phyloP scores from a whole-genome alignment of 495 filamentous ascomycete genomes.

The Aspergillus cavernicola region DNA sequence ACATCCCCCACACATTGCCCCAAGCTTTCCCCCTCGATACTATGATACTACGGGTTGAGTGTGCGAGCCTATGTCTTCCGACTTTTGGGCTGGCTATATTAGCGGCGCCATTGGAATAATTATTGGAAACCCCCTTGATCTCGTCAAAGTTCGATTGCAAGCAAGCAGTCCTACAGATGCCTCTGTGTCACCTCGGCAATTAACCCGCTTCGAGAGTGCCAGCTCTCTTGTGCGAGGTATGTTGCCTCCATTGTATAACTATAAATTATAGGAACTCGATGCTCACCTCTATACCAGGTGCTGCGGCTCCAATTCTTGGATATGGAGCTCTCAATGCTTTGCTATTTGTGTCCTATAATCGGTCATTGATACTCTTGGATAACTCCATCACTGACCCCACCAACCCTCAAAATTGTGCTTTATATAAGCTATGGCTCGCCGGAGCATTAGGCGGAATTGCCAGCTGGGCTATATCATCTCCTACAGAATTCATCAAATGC shows the following conservation, averaged over 20 bases:
- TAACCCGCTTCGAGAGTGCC: slow-evolving; percentile 40
- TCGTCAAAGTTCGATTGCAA: slow-evolving; percentile 81
- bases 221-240: slow-evolving; percentile 48
- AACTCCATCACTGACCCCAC: slow-evolving; percentile 38
- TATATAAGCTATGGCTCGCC: slow-evolving; percentile 63
- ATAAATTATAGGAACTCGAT: background rate
- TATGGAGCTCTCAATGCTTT: slow-evolving; percentile 88
- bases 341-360: slow-evolving; percentile 83
- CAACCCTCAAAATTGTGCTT: slow-evolving; percentile 28
- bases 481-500: slow-evolving; percentile 86
- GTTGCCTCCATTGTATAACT: background rate
- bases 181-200: slow-evolving; percentile 21
- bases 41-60: background rate
- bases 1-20: slow-evolving; percentile 2
- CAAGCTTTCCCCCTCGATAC: background rate
- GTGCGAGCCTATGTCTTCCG: slow-evolving; percentile 60
- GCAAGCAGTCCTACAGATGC: slow-evolving; percentile 41
- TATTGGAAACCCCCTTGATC: slow-evolving; percentile 82
- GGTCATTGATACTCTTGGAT: slow-evolving; percentile 57
- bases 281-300: slow-evolving; percentile 42
- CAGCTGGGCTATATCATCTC: slow-evolving; percentile 75
- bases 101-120: slow-evolving; percentile 79
- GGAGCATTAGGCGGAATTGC: slow-evolving; percentile 75
- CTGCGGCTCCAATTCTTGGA: slow-evolving; percentile 76
- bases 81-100: slow-evolving; percentile 86